Evolutionary conservation across 805 yeast genomes (phyloP).

Genomic region (Saturnispora saitoi): DNA sequence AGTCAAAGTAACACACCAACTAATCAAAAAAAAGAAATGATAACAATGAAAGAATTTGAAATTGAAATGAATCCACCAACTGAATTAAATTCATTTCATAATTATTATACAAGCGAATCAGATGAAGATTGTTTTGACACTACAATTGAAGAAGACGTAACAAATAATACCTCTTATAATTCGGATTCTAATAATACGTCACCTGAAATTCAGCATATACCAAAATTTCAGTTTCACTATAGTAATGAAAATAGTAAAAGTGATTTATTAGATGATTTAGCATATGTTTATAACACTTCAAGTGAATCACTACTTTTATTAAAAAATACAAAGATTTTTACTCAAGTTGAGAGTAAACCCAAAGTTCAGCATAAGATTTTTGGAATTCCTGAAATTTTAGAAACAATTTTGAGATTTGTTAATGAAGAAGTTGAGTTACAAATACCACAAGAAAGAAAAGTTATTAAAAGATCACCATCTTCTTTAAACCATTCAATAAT

Average conservation of each 20-base stretch:
- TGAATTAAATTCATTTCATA: neutral
- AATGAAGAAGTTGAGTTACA: conserved; percentile 38
- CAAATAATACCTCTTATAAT: neutral
- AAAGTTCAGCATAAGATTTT: conserved; percentile 35
- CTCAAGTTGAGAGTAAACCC: neutral
- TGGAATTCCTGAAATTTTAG: conserved; percentile 67
- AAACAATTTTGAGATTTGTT: conserved; percentile 50
- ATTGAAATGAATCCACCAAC: neutral
- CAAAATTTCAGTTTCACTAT: conserved; percentile 1
- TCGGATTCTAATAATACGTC: conserved; percentile 1
- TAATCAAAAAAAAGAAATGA: neutral
- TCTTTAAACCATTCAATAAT: conserved; percentile 58
- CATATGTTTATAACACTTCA: neutral
- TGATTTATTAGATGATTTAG: conserved; percentile 4
- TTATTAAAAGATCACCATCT: conserved; percentile 59
- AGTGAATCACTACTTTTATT: neutral
- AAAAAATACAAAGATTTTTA: neutral
- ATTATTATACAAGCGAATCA: neutral
- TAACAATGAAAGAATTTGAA: neutral
- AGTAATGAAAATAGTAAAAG: neutral
- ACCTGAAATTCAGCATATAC: conserved; percentile 1
- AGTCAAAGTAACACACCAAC: neutral
- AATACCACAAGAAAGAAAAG: conserved; percentile 55
- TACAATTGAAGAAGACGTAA: neutral
- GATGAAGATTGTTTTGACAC: conserved; percentile 3